Evolutionary conservation across 148 eudicot species (phyloP).

Genomic region (Arbutus unedo): DNA sequence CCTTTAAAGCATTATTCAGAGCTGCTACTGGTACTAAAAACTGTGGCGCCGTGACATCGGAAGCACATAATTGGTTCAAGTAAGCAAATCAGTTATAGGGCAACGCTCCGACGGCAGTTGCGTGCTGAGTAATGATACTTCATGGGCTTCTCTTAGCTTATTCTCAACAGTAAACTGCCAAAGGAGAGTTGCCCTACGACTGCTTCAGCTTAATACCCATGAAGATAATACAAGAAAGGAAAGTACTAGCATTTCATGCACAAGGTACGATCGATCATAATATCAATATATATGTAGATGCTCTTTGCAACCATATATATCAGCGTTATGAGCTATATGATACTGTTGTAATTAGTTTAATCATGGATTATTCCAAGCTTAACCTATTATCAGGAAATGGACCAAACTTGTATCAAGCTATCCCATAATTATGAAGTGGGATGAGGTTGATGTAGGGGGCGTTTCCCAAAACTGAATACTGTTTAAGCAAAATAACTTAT

Average conservation of each 20-base stretch:
- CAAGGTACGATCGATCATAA: constrained; percentile 6
- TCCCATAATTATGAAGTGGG: too few relatives aligned
- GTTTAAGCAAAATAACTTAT: too few relatives aligned
- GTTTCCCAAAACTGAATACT: too few relatives aligned
- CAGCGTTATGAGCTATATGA: not conserved
- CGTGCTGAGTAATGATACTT: not conserved
- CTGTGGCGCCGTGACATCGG: not conserved
- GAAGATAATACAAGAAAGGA: not conserved
- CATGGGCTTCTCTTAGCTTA: not conserved
- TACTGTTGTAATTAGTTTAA: too few relatives aligned
- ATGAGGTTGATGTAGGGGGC: too few relatives aligned
- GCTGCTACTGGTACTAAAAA: not conserved
- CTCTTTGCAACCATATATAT: not conserved
- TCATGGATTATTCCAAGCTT: too few relatives aligned
- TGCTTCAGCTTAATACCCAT: constrained; percentile 28
- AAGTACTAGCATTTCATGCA: not conserved
- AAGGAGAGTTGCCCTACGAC: constrained; percentile 24
- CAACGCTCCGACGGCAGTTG: constrained; percentile 43
- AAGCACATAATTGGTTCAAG: not conserved
- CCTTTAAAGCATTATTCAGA: not conserved
- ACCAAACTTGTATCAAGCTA: not conserved
- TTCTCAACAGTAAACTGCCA: constrained; percentile 30
- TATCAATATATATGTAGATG: not conserved
- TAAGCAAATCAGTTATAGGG: constrained; percentile 40
- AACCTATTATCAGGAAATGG: not conserved